A percentile compares a stretch with the other conserved stretches of the same genome.
Conservation (phyloP, 148 eudicot genomes). For the Silene latifolia region DNA sequence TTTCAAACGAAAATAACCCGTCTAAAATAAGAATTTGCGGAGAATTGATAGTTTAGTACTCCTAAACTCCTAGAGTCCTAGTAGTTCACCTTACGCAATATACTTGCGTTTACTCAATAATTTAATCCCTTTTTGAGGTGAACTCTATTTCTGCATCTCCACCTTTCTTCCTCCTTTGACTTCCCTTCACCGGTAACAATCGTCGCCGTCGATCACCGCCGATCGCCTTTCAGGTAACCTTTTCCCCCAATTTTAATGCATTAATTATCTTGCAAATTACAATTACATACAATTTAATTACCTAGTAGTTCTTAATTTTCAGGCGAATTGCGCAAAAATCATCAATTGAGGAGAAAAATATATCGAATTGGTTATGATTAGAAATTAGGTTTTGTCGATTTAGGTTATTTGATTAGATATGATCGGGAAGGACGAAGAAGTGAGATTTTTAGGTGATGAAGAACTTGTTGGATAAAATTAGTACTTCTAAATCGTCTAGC, state of each 20-base stretch:
- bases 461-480: constrained; percentile 42
- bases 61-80: no score
- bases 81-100: no score
- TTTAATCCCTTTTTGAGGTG: not conserved
- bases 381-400: constrained; percentile 11
- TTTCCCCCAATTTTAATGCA: not conserved
- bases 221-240: not conserved
- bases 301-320: not conserved
- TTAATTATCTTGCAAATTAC: not conserved
- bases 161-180: not conserved
- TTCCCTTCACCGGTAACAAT: not conserved
- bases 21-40: no score
- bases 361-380: not conserved
- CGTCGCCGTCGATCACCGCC: not conserved
- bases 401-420: constrained; percentile 8
- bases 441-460: constrained; percentile 60
- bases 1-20: no score
- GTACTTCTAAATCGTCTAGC: constrained; percentile 31
- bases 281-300: no score
- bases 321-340: not conserved
- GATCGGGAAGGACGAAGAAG: constrained; percentile 18
- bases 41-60: no score
- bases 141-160: not conserved
- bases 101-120: not conserved
- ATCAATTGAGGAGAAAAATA: not conserved